Conservation (phyloP, 2,329 filamentous ascomycete species). For the Phialophora macrospora region DNA sequence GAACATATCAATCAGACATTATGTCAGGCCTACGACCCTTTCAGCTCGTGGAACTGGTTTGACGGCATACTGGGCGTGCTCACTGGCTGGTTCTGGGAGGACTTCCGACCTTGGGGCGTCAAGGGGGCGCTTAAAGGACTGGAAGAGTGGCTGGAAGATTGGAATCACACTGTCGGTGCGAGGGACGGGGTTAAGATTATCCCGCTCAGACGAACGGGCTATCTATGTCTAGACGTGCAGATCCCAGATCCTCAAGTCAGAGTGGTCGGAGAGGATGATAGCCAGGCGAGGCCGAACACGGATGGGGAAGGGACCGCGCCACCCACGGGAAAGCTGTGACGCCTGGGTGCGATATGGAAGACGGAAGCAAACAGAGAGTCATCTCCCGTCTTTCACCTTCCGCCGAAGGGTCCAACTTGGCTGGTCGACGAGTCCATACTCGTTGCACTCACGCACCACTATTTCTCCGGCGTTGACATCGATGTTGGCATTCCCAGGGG, state of each 20-base stretch:
- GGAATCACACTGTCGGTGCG: slow-evolving; percentile 72
- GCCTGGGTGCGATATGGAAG: background rate
- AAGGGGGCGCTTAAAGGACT: slow-evolving; percentile 73
- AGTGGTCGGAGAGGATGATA: slow-evolving; percentile 45
- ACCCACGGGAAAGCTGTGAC: slow-evolving; percentile 8
- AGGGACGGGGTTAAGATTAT: slow-evolving; percentile 73
- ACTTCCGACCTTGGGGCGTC: slow-evolving; percentile 68
- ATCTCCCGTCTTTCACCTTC: background rate
- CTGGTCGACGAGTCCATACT: background rate
- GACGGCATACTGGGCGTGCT: slow-evolving; percentile 79
- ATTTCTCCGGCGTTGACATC: background rate
- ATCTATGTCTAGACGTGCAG: slow-evolving; percentile 69
- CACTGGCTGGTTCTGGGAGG: slow-evolving; percentile 95
- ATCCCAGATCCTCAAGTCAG: slow-evolving; percentile 57
- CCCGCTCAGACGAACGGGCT: slow-evolving; percentile 78
- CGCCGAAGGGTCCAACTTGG: background rate
- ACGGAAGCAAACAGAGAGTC: background rate
- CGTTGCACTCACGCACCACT: background rate
- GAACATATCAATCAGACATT: slow-evolving; percentile 81
- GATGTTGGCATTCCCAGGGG: background rate
- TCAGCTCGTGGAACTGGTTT: slow-evolving; percentile 73
- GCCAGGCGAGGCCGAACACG: slow-evolving; percentile 22
- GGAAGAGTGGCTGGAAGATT: slow-evolving; percentile 82
- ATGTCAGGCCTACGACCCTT: slow-evolving; percentile 78
- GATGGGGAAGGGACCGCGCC: slow-evolving; percentile 11